Percentiles rank a stretch among this genome's conserved stretches.
phyloP scores from a whole-genome alignment of 768 basidiomycete species.

The Podaxis sp. region DNA sequence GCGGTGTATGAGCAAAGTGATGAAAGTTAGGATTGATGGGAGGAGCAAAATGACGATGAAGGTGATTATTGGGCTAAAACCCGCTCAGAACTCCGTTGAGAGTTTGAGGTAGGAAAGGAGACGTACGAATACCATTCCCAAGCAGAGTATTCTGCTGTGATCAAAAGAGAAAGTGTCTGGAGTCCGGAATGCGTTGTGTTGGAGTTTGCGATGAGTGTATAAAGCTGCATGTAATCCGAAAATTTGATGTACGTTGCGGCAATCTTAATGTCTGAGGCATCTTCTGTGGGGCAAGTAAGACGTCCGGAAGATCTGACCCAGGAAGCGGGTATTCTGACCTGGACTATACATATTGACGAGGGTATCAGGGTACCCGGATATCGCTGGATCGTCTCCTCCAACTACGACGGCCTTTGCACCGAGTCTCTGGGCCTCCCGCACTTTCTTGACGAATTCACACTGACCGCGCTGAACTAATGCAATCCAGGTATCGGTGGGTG shows the following conservation, averaged over 20 bases:
- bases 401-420: constrained; percentile 92
- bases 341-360: constrained; percentile 93
- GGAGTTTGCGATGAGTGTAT: constrained; percentile 65
- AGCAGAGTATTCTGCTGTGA: constrained; percentile 76
- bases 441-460: constrained; percentile 92
- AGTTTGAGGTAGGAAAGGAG: constrained; percentile 12
- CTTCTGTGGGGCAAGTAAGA: constrained; percentile 46
- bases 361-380: constrained; percentile 67
- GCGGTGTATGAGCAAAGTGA: constrained; percentile 88
- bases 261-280: constrained; percentile 82
- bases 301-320: constrained; percentile 11
- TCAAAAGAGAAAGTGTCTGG: constrained; percentile 71
- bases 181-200: constrained; percentile 81
- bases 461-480: constrained; percentile 87
- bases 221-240: constrained; percentile 73
- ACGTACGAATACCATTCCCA: constrained; percentile 95
- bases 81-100: constrained; percentile 15
- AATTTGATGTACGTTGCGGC: constrained; percentile 88
- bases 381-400: constrained; percentile 73
- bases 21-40: constrained; percentile 84
- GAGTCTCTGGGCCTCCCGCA: constrained; percentile 63
- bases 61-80: constrained; percentile 73
- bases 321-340: constrained; percentile 44
- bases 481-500: constrained; percentile 81
- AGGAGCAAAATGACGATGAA: constrained; percentile 87